Percentiles rank a stretch among this genome's conserved stretches.
phyloP scores from a whole-genome alignment of 208 protist species.

The Leishmania major region DNA sequence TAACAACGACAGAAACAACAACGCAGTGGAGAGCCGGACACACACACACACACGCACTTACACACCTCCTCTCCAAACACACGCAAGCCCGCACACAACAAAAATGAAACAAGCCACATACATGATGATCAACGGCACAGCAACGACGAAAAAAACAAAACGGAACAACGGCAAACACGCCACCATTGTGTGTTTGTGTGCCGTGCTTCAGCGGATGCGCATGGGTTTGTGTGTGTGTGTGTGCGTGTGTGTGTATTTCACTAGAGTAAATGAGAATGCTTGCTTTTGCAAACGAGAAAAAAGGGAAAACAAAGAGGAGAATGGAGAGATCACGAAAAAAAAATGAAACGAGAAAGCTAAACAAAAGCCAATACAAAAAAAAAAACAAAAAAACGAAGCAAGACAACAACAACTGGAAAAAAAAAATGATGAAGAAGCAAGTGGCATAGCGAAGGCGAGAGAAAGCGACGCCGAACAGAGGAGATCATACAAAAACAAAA shows the following conservation, averaged over 20 bases:
- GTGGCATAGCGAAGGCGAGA: not conserved
- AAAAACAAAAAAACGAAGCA: no score
- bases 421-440: no score
- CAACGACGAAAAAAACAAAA: not conserved
- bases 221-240: not conserved
- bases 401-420: no score
- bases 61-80: not conserved
- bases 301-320: not conserved
- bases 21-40: not conserved
- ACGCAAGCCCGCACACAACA: not conserved
- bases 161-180: not conserved
- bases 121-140: not conserved
- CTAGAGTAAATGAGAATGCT: not conserved
- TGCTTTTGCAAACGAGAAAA: not conserved
- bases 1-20: not conserved
- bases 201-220: not conserved
- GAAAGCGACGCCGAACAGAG: constrained; percentile 6
- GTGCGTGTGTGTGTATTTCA: not conserved
- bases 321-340: not conserved
- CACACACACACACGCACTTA: no score
- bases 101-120: not conserved
- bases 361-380: not conserved
- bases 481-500: constrained; percentile 4
- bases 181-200: not conserved
- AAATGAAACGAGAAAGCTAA: not conserved